Evolutionary conservation across 2,329 filamentous ascomycete species (phyloP), one percentile per base, ranked within the genome.

Genomic region (Verticillium tricorpus): DNA sequence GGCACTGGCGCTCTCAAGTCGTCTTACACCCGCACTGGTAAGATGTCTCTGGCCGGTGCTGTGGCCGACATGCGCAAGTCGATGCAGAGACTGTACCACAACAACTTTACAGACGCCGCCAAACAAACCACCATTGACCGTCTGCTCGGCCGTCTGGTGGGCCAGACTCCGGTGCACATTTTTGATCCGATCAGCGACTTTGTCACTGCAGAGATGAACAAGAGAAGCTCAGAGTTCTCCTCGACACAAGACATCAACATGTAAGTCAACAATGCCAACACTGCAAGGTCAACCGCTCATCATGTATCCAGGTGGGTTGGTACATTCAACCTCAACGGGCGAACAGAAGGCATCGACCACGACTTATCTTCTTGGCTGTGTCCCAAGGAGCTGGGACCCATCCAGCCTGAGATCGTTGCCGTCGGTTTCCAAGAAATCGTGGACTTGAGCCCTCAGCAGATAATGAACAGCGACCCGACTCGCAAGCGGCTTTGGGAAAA

Each of bases 341-440:
- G 90, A 61, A 93, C 89, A 1, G 81, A 88, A 62, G 93, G 93
- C 3, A 82, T 93, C 28, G 83, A 88, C 22, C 84, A 92, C 65
- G 93, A 98, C 71, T 80, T 99, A 14, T 89, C 91, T 0, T 81
- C 89, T 2, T 99, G 95, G 95, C 79, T 99, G 4, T 93, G 90
- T 70, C 91, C 91, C 0, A 77, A 83, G 4, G 74, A 74, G 45
- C 70, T 82, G 11, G 82, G 85, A 5, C 74, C 86, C 3, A 80
- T 85, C 56, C 87, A 91, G 64, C 93, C 95, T 6, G 91, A 94
- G 62, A 91, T 99, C 40, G 88, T 96, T 59, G 93, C 90, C 8
- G 89, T 97, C 17, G 95, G 92, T 0, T 98, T 99, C 69, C 95
- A 99, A 72, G 95, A 99, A 75, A 98, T 99, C 65, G 95, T 99